phyloP scores from a whole-genome alignment of 2,329 filamentous ascomycete genomes.

The Hymenoscyphus albidus region DNA sequence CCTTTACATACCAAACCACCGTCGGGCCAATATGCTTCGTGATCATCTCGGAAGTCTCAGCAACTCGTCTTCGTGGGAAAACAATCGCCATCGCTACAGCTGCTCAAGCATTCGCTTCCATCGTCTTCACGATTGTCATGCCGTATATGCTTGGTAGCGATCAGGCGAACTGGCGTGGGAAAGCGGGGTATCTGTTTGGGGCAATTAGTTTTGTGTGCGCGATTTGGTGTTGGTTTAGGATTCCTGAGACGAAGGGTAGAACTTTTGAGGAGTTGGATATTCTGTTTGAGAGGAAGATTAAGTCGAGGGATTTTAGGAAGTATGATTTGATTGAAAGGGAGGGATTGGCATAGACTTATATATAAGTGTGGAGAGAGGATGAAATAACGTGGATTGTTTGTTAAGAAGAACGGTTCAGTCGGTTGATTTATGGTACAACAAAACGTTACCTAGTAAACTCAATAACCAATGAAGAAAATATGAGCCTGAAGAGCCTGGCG shows the following conservation, averaged over 20 bases:
- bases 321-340: conserved; percentile 7
- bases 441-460: too few species aligned
- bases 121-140: conserved; percentile 34
- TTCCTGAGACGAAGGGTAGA: conserved; percentile 43
- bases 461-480: too few species aligned
- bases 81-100: conserved; percentile 19
- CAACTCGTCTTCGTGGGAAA: conserved; percentile 26
- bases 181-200: conserved; percentile 40
- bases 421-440: too few species aligned
- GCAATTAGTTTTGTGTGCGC: not conserved
- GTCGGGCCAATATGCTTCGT: conserved; percentile 16
- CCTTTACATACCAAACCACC: conserved; percentile 38
- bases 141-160: conserved; percentile 41
- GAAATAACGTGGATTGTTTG: not conserved
- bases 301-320: conserved; percentile 12
- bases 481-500: too few species aligned
- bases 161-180: conserved; percentile 38
- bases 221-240: conserved; percentile 48
- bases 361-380: not conserved
- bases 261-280: conserved; percentile 24
- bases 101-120: conserved; percentile 7
- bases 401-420: too few species aligned
- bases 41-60: conserved; percentile 10
- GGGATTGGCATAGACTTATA: not conserved
- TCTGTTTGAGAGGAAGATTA: conserved; percentile 18